Evolutionary conservation across 768 basidiomycete species (phyloP), one percentile per base, ranked within the genome.

Genomic region (Pholiota molesta): DNA sequence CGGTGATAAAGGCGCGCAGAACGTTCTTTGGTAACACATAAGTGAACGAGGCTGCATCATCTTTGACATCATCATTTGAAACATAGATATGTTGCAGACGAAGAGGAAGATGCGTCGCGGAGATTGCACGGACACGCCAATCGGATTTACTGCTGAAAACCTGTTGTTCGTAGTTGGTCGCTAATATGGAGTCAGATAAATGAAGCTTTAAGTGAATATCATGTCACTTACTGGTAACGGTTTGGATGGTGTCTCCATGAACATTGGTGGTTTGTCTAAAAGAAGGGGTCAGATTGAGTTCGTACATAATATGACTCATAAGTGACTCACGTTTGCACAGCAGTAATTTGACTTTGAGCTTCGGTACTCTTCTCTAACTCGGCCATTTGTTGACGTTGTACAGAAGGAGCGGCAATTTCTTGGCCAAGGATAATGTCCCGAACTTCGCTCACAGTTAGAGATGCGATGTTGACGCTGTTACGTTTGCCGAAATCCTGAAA

Each of bases 141-240:
- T 99, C 97, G 4, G 97, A 98, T 81, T 99, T 99, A 80, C 91
- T 94, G 76, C 94, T 96, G 81, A 99, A 99, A n/a, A 95, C 91
- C 71, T 95, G 92, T 71, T 98, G 95, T 75, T 97, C 97, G 73
- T 99, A 99, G 72, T 93, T 95, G 64, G 97, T 97, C 0, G 97
- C 90, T 90, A 64, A 67, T 47, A 40, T 57, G 23, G 16, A 6
- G 9, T 52, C 16, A 52, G 40, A 49, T 51, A 33, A 53, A 14
- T n/a, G 40, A 17, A 26, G 8, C 11, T 33, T 52, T 57, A 57
- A 51, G 33, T 53, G 33, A 35, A 57, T 55, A 33, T 60, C 13
- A 21, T 53, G 26, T 42, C 57, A 61, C 89, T 72, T 71, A 91
- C 89, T 99, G 2, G 97, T 99, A 6, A 96, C 89, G 1, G 93